phyloP scores from a whole-genome alignment of 352 stramenopile species.

The Globisporangium canariense region DNA sequence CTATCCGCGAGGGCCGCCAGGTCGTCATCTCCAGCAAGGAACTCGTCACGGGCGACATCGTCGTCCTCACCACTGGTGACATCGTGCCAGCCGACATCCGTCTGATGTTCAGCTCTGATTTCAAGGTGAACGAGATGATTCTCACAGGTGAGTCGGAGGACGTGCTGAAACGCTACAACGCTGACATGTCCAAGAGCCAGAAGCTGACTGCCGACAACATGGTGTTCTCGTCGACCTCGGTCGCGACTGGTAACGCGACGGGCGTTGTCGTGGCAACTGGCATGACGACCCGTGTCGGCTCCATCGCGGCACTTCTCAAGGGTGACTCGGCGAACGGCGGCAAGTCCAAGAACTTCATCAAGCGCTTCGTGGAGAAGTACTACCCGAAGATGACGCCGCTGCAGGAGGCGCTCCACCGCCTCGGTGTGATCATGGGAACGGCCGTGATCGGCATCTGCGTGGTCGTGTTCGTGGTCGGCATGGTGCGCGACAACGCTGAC shows the following conservation, averaged over 20 bases:
- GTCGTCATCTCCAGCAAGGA: slow-evolving; percentile 51
- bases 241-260: slow-evolving; percentile 57
- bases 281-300: slow-evolving; percentile 60
- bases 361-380: slow-evolving; percentile 58
- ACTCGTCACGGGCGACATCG: slow-evolving; percentile 70
- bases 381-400: slow-evolving; percentile 86
- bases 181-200: slow-evolving; percentile 35
- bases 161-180: slow-evolving; percentile 66
- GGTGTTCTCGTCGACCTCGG: slow-evolving; percentile 89
- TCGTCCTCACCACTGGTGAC: slow-evolving; percentile 89
- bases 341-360: slow-evolving; percentile 50
- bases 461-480: slow-evolving; percentile 91
- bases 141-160: slow-evolving; percentile 91
- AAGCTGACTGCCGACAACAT: slow-evolving; percentile 84
- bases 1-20: slow-evolving; percentile 48
- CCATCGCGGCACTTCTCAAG: slow-evolving; percentile 59
- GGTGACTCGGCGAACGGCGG: slow-evolving; percentile 23
- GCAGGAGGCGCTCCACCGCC: slow-evolving; percentile 90
- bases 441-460: slow-evolving; percentile 88
- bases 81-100: slow-evolving; percentile 91
- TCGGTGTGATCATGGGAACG: slow-evolving; percentile 90
- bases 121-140: slow-evolving; percentile 93
- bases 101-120: slow-evolving; percentile 79
- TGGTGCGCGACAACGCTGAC: slow-evolving; percentile 59
- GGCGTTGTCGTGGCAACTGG: slow-evolving; percentile 64